Evolutionary conservation across 805 yeast species (phyloP), one percentile per base, ranked within the genome.

Genomic region (Starmerella etchellsii): DNA sequence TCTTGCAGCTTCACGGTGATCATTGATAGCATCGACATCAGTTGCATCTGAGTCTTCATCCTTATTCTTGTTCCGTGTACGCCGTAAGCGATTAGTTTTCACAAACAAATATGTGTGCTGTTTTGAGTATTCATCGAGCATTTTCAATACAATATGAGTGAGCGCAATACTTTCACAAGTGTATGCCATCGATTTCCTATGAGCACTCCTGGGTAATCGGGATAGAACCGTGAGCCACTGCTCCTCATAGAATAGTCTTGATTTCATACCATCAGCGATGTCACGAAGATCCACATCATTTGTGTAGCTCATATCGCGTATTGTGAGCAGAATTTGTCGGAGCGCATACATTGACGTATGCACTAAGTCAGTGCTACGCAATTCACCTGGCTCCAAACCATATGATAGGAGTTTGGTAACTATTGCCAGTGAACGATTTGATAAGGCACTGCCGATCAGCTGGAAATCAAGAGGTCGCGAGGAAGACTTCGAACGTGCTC

Each of bases 291-390:
- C 78, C 2, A 63, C 70, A 2, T 57, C 56, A 2, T 59, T 46
- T 3, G 66, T 58, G 6, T 55, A 50, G 14, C 68, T 64, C 58
- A 76, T 66, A 5, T 63, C 59, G 2, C 60, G 57, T 1, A 67
- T 55, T 3, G 68, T 54, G 10, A 68, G 52, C 4, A 88, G 59
- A 27, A 85, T 58, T 46, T 81, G 81, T 21, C 70, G 69, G 55
- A 81, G 74, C 40, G 81, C 71, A 31, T 73, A 65, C 70, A 81
- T 71, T 2, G 77, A 71, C 1, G 85, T 82, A 48, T 80, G 84
- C 3, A 77, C 69, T 2, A 81, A 66, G 38, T 73, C 71, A 67
- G 75, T 75, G 42, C 71, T 67, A 37, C 51, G 53, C 28, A 37
- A 25, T 34, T 53, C 56, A n/a, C 58, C 61, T 15, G 41, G 43